These are phyloP conservation scores for Exophiala bonariae DNA, from an alignment of 2,329 filamentous ascomycete genomes.

Conservation along the genomic window DNA sequence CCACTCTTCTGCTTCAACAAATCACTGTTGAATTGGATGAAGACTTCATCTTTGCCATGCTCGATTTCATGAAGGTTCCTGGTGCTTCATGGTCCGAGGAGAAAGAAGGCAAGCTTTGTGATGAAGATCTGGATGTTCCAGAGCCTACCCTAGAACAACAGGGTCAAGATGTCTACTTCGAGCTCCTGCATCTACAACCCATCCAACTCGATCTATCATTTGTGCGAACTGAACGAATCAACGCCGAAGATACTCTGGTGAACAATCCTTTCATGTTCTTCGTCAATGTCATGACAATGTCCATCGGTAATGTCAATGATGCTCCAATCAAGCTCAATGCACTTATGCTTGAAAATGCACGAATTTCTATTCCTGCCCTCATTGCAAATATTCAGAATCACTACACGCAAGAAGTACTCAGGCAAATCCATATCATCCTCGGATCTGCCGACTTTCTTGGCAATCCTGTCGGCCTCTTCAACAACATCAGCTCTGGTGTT, in stretches of 20 bases:
- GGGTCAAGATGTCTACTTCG: conserved; percentile 96
- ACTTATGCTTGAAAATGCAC: conserved; percentile 89
- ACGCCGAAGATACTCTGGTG: conserved; percentile 90
- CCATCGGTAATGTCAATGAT: conserved; percentile 98
- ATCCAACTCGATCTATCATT: conserved; percentile 98
- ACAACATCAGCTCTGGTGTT: conserved; percentile 95
- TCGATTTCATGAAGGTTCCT: conserved; percentile 92
- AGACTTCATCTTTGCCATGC: conserved; percentile 93
- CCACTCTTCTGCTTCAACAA: conserved; percentile 87
- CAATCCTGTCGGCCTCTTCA: conserved; percentile 96
- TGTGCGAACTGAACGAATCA: conserved; percentile 93
- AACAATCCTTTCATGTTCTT: conserved; percentile 98
- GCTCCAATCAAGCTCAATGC: conserved; percentile 92
- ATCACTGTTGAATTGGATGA: conserved; percentile 98
- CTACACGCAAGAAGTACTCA: conserved; percentile 93
- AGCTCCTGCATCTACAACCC: conserved; percentile 92
- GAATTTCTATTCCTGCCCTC: conserved; percentile 81
- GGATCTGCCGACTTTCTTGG: conserved; percentile 97
- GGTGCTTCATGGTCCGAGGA: conserved; percentile 85
- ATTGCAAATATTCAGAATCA: conserved; percentile 86
- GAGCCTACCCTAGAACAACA: conserved; percentile 82
- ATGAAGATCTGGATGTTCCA: conserved; percentile 86
- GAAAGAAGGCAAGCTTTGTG: conserved; percentile 81
- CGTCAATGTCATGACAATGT: conserved; percentile 98
- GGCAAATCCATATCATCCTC: conserved; percentile 95